phyloP scores from a whole-genome alignment of 305 asterid genomes.

The Petunia hybrid region DNA sequence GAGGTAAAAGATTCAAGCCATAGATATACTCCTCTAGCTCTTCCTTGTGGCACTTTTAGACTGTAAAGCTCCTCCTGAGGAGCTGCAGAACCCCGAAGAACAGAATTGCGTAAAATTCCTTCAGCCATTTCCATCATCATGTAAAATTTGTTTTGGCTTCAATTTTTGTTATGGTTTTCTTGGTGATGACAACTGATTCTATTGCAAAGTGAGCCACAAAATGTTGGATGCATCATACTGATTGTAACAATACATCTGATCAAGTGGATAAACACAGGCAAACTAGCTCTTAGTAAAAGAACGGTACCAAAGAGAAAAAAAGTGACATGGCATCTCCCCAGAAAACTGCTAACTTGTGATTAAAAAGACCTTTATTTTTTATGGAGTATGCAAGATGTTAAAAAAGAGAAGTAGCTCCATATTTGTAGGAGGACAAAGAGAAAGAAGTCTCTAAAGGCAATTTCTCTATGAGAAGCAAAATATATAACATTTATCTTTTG shows the following conservation, averaged over 20 bases:
- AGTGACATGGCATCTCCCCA: neutral
- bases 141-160: neutral
- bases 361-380: neutral
- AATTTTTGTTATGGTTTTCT: neutral
- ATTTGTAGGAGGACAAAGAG: slow-evolving; percentile 5
- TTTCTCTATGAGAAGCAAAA: neutral
- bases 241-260: neutral
- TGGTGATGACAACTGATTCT: neutral
- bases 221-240: slow-evolving; percentile 22
- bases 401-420: neutral
- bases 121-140: neutral
- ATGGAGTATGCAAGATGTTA: slow-evolving; percentile 11
- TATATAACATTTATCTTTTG: neutral
- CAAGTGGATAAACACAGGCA: neutral
- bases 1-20: neutral
- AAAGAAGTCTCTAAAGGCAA: neutral
- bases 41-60: neutral
- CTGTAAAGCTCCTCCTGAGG: neutral
- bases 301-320: no score
- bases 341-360: slow-evolving; percentile 8
- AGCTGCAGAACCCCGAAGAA: neutral
- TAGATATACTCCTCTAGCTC: neutral
- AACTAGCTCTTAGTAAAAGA: neutral
- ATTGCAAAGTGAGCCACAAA: neutral
- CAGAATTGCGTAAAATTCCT: neutral